Evolutionary conservation across 23 red algal genomes (phyloP).

Genomic region (Gracilaria vermiculophylla): DNA sequence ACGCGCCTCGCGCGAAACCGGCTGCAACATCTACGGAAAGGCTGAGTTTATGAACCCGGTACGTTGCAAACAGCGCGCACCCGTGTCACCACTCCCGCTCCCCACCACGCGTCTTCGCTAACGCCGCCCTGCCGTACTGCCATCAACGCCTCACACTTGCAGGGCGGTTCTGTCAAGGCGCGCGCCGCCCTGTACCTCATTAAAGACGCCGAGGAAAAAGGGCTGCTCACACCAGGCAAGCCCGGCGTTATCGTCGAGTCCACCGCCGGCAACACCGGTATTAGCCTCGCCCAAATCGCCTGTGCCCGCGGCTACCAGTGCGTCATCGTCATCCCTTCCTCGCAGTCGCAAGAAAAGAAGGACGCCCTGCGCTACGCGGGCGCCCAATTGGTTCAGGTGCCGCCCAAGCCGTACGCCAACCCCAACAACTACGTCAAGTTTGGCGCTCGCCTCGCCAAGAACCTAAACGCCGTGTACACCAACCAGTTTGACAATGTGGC

Average conservation of each 20-base stretch:
- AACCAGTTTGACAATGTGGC: slow-evolving; percentile 86
- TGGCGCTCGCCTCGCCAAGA: slow-evolving; percentile 44
- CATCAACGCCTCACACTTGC: too few species aligned
- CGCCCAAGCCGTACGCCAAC: slow-evolving; percentile 69
- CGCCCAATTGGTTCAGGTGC: slow-evolving; percentile 79
- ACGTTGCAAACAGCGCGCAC: too few species aligned
- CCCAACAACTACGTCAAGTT: slow-evolving; percentile 77
- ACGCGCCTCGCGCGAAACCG: slow-evolving; percentile 52
- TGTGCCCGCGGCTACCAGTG: slow-evolving; percentile 64
- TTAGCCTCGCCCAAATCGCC: slow-evolving; percentile 73
- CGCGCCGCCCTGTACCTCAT: slow-evolving; percentile 81
- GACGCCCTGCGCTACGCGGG: slow-evolving; percentile 64
- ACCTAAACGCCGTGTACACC: slow-evolving; percentile 59
- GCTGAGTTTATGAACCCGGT: slow-evolving; percentile 82
- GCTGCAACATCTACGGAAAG: slow-evolving; percentile 88
- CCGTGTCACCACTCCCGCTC: slow-evolving; percentile 4
- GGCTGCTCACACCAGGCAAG: slow-evolving; percentile 68
- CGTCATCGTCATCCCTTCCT: slow-evolving; percentile 75
- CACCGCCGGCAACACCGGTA: slow-evolving; percentile 91
- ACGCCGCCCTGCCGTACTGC: too few species aligned
- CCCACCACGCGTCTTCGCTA: too few species aligned
- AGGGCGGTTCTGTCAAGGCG: slow-evolving; percentile 81
- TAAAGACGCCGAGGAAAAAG: slow-evolving; percentile 60
- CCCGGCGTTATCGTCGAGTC: slow-evolving; percentile 72
- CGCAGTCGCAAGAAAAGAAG: slow-evolving; percentile 81